Base-by-base conservation (phyloP, 495 filamentous ascomycete species). In the Daldinia loculata region DNA sequence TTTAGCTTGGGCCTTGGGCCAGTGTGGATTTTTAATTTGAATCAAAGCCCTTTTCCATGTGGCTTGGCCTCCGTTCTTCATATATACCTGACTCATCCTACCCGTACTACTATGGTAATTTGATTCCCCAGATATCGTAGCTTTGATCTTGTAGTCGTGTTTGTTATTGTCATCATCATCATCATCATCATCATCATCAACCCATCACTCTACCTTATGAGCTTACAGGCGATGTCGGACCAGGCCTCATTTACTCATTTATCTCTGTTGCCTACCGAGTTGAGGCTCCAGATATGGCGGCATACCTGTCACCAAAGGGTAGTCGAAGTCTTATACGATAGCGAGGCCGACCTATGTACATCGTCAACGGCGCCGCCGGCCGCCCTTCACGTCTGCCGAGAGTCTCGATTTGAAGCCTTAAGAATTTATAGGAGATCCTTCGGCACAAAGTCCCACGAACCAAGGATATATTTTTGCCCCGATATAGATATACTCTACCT, bases 241-340 rank as follows among this genome's bases (percentile, higher is more conserved):
- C 52, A 30, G 14, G 17, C 66, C 14, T 61, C 69, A n/a, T 86
- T 86, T 66, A 58, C 73, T 48, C 70, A 79, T 63, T 87, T 86
- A 72, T 51, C 70, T 22, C 30, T 61, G 14, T 77, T 86, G 11
- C 82, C 85, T 30, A 52, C 79, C 34, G 84, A 86, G 77, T 79
- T 86, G 36, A 84, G 85, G 56, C 78, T 84, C 55, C 73, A 84
- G 39, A 83, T 87, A 69, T 87, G 82, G 82, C 70, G 72, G 59
- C 72, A 78, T 11, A 74, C 77, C 58, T 81, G 78, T 59, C 66
- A 76, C 17, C 70, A 78, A 4, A 81, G 84, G 61, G 78, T 81
- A 29, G 80, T 85, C 63, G 69, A 81, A 36, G 74, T 85, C 48
- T 71, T 69, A 52, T 84, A 83, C 75, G 61, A 74, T 43, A 43